phyloP scores from a whole-genome alignment of 495 filamentous ascomycete species.

The Xylaria curta region DNA sequence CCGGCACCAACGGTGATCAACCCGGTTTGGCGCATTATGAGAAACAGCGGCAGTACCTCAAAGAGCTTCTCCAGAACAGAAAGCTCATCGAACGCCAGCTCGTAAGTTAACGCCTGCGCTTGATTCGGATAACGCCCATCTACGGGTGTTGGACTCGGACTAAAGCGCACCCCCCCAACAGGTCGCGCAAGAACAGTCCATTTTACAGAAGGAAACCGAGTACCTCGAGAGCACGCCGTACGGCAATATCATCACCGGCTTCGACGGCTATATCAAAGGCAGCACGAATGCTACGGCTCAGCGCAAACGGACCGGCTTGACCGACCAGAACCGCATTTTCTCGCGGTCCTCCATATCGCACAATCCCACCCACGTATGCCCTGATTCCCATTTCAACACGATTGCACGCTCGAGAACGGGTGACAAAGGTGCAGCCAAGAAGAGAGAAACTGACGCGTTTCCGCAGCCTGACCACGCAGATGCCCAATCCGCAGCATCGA shows the following conservation, averaged over 20 bases:
- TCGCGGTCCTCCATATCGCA: conserved; percentile 65
- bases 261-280: conserved; percentile 97
- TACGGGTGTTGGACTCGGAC: neutral
- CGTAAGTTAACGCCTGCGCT: conserved; percentile 37
- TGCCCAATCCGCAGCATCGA: conserved; percentile 43
- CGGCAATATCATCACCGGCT: conserved; percentile 96
- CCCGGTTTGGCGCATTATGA: conserved; percentile 57
- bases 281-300: conserved; percentile 53
- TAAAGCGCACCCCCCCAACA: conserved; percentile 26
- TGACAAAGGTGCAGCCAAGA: neutral
- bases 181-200: conserved; percentile 72
- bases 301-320: conserved; percentile 56
- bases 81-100: conserved; percentile 53
- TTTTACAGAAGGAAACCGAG: conserved; percentile 79
- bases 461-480: conserved; percentile 49
- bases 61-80: conserved; percentile 53
- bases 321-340: conserved; percentile 63
- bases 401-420: neutral
- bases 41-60: conserved; percentile 55
- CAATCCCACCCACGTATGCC: conserved; percentile 52
- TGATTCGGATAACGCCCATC: neutral
- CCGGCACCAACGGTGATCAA: conserved; percentile 42
- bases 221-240: conserved; percentile 90
- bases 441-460: conserved; percentile 29
- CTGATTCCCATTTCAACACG: conserved; percentile 24